These are phyloP conservation scores for Oryza meyeriana DNA, from an alignment of 176 grass and related monocot species.

Conservation along the genomic window DNA sequence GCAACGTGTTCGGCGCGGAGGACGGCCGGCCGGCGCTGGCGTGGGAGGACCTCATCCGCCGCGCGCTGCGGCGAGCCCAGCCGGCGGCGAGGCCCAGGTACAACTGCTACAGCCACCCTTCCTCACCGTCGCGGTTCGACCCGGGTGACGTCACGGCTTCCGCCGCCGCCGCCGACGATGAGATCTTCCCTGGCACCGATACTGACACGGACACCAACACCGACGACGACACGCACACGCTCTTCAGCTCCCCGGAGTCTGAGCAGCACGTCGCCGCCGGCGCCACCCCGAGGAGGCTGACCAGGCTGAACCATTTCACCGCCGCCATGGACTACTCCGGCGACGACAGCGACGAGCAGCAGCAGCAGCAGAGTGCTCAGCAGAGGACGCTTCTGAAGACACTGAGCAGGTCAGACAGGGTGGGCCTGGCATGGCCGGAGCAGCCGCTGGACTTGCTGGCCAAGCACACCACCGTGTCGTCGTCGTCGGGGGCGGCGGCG, in stretches of 20 bases:
- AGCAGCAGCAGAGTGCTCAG: neutral
- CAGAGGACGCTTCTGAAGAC: constrained; percentile 56
- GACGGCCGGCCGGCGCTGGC: constrained; percentile 55
- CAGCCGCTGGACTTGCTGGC: constrained; percentile 70
- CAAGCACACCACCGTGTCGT: neutral
- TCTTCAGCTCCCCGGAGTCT: constrained; percentile 22
- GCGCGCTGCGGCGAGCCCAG: constrained; percentile 48
- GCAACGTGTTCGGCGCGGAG: constrained; percentile 85
- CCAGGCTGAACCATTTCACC: constrained; percentile 58
- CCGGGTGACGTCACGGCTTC: neutral
- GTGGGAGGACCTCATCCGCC: constrained; percentile 85
- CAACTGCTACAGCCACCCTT: constrained; percentile 66
- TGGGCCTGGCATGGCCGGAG: constrained; percentile 84
- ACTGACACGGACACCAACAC: constrained; percentile 47
- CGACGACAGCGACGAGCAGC: constrained; percentile 13
- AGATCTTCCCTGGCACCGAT: constrained; percentile 36
- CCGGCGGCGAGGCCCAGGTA: constrained; percentile 37
- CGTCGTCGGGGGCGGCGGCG: constrained; percentile 21
- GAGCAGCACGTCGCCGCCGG: neutral
- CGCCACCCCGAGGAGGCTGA: constrained; percentile 38
- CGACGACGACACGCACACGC: constrained; percentile 49
- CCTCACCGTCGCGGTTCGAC: constrained; percentile 75
- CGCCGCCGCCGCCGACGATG: constrained; percentile 25
- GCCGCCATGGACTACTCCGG: neutral
- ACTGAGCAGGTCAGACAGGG: constrained; percentile 64